Base-by-base conservation (phyloP, 805 yeast species). In the Pichia paraexigua region DNA sequence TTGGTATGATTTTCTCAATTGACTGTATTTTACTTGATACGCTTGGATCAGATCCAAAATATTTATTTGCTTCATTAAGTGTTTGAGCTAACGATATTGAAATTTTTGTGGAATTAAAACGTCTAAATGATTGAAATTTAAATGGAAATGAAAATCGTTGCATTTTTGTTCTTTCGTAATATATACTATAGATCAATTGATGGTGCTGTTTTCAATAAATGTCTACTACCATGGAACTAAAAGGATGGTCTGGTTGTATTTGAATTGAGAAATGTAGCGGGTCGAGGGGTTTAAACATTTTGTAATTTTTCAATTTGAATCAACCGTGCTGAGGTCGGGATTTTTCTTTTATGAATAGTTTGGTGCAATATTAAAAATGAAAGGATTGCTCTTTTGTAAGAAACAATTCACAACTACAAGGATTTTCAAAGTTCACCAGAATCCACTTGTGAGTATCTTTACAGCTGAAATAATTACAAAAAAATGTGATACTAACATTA, bases 391-490 rank as follows among this genome's bases (percentile, higher is more conserved):
- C 11, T 12, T 25, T 12, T 21, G 41, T 13, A 28, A 9, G 37
- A 55, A 57, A 41, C 39, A 44, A n/a, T 45, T 56, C 18, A 45
- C 46, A 30, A 41, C 45, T 25, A 10, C 48, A 7, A 30, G 21
- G n/a, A 6, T 22, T 12, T 7, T 18, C 13, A 39, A 20, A 12
- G 24, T 20, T 27, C 83, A 79, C 51, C 77, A 73, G 39, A 79
- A 79, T 53, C 83, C 83, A 55, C 63, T 79, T 64, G 83, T 78
- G 67, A 55, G 83, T 72, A 46, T 18, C 25, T 24, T 24, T 24
- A 24, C 25, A 24, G 4, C 20, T 35, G 25, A 12, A 1, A 15
- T 20, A n/a, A 41, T 24, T 48, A 30, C 48, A 25, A 18, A 7
- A 27, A 27, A 27, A 2, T 12, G 13, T 7, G 7, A 10, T 52